Percentiles rank a stretch among this genome's conserved stretches.
Conservation (phyloP, 805 yeast species). For the Jamesozyma lodderae region DNA sequence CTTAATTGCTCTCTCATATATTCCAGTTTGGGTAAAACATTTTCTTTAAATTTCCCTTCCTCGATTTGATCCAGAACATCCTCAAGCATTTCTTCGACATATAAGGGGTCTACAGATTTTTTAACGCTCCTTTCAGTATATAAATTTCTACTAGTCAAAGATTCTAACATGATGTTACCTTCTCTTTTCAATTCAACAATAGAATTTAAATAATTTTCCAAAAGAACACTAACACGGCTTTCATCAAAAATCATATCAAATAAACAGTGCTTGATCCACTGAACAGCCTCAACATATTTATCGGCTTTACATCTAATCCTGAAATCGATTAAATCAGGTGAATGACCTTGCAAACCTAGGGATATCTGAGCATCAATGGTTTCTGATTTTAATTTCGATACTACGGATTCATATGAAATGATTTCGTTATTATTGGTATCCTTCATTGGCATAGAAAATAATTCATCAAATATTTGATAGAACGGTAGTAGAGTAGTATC, state of each 20-base stretch:
- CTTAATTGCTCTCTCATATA: constrained; percentile 45
- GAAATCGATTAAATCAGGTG: constrained; percentile 58
- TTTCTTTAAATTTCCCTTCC: constrained; percentile 39
- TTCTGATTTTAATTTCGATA: constrained; percentile 62
- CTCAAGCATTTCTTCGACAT: constrained; percentile 50
- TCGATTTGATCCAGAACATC: constrained; percentile 42
- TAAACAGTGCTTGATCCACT: constrained; percentile 65
- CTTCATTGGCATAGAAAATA: constrained; percentile 65
- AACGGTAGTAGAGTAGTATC: constrained; percentile 48
- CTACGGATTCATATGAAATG: constrained; percentile 67
- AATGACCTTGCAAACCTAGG: constrained; percentile 48
- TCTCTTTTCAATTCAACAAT: constrained; percentile 33
- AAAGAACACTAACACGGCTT: constrained; percentile 53
- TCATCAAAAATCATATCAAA: constrained; percentile 64
- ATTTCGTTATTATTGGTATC: constrained; percentile 46
- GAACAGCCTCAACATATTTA: constrained; percentile 59
- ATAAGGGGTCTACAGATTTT: constrained; percentile 56
- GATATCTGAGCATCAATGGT: constrained; percentile 51
- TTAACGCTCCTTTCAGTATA: constrained; percentile 54
- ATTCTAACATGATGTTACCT: constrained; percentile 48
- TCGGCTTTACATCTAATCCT: constrained; percentile 50
- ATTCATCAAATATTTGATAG: constrained; percentile 52
- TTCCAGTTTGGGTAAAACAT: constrained; percentile 27
- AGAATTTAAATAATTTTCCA: constrained; percentile 34
- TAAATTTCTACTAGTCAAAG: constrained; percentile 46